These are phyloP conservation scores for Tritrichomonas foetus DNA, from an alignment of 208 protist genomes.

Conservation along the genomic window DNA sequence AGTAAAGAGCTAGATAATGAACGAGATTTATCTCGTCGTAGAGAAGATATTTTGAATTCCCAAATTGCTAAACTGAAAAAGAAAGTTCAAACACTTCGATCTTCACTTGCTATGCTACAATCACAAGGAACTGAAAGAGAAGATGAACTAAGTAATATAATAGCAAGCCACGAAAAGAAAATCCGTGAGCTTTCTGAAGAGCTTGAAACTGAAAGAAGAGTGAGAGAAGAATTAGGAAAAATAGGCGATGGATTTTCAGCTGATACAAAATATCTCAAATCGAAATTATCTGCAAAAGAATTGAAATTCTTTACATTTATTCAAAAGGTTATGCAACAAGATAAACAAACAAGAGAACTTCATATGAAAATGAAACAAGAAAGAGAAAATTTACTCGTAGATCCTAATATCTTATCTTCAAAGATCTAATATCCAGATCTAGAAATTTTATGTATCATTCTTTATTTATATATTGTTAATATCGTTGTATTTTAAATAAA, in stretches of 20 bases:
- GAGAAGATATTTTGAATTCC: not conserved
- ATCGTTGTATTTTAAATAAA: not conserved
- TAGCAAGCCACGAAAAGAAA: not conserved
- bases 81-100: not conserved
- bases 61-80: not conserved
- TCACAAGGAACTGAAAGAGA: not conserved
- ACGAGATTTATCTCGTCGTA: not conserved
- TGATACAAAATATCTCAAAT: not conserved
- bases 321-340: not conserved
- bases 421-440: not conserved
- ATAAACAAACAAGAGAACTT: constrained; percentile 12
- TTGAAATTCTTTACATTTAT: not conserved
- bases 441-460: not conserved
- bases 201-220: not conserved
- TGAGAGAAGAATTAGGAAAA: constrained; percentile 24
- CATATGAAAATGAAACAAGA: not conserved
- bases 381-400: not conserved
- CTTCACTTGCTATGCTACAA: not conserved
- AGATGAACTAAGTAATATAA: not conserved
- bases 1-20: not conserved
- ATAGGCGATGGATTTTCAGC: not conserved
- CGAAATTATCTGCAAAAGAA: constrained; percentile 20
- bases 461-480: not conserved
- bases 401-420: not conserved
- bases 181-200: not conserved